phyloP scores from a whole-genome alignment of 805 yeast species.

The Scheffersomyces amazonensis region DNA sequence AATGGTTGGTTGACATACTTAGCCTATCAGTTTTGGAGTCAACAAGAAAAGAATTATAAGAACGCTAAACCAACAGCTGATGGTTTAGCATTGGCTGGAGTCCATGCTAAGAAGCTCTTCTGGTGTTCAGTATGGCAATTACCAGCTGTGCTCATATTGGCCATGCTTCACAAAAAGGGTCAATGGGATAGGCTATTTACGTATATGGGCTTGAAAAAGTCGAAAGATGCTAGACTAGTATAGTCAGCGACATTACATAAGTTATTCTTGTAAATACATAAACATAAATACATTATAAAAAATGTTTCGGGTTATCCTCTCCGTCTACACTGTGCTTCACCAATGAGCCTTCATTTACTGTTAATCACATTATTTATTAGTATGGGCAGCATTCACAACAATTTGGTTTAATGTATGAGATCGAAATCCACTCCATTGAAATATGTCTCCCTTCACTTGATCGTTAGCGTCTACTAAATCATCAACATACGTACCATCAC shows the following conservation, averaged over 20 bases:
- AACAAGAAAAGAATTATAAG: constrained; percentile 63
- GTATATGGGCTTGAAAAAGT: constrained; percentile 20
- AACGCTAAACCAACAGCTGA: constrained; percentile 46
- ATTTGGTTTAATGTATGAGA: too few relatives aligned
- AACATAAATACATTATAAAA: too few relatives aligned
- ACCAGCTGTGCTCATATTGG: constrained; percentile 84
- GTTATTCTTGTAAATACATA: background rate
- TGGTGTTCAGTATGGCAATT: constrained; percentile 95
- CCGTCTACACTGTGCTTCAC: too few relatives aligned
- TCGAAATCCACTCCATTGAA: too few relatives aligned
- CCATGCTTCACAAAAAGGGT: constrained; percentile 93
- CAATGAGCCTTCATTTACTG: too few relatives aligned
- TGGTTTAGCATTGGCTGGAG: constrained; percentile 57
- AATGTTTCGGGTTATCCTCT: too few relatives aligned
- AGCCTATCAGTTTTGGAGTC: constrained; percentile 83
- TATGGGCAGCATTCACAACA: too few relatives aligned
- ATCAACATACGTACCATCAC: too few relatives aligned
- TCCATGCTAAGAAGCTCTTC: constrained; percentile 79
- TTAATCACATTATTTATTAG: too few relatives aligned
- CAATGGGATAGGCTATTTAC: constrained; percentile 70
- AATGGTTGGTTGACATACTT: constrained; percentile 84
- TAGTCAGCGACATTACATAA: background rate
- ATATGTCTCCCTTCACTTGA: too few relatives aligned
- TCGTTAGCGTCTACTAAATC: too few relatives aligned
- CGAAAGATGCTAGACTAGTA: background rate